phyloP scores from a whole-genome alignment of 495 filamentous ascomycete genomes.

The Tuber brumale region DNA sequence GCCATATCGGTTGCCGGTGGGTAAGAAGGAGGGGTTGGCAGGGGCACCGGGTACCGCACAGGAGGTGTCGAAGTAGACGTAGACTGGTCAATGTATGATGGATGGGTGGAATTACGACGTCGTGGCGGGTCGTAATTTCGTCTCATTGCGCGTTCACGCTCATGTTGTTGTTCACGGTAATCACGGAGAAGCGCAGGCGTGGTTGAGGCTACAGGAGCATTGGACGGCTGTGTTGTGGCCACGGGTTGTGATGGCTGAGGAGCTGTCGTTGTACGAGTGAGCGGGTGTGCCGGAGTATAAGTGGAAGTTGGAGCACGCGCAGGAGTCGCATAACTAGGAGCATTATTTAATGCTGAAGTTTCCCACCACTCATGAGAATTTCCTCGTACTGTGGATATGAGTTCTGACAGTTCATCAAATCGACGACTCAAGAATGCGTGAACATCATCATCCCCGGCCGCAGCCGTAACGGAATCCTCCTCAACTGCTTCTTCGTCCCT shows the following conservation, averaged over 20 bases:
- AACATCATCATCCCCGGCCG: slow-evolving; percentile 21
- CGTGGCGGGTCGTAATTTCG: slow-evolving; percentile 37
- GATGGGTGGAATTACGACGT: slow-evolving; percentile 39
- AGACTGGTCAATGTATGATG: slow-evolving; percentile 37
- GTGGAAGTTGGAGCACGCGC: slow-evolving; percentile 13
- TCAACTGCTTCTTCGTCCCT: slow-evolving; percentile 30
- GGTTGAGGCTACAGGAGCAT: slow-evolving; percentile 12
- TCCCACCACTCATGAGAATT: slow-evolving; percentile 36
- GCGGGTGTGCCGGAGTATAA: slow-evolving; percentile 15
- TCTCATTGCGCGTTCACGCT: slow-evolving; percentile 31
- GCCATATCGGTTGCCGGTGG: slow-evolving; percentile 14
- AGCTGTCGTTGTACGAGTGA: slow-evolving; percentile 16
- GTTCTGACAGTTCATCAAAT: slow-evolving; percentile 29
- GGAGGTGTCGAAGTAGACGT: slow-evolving; percentile 25
- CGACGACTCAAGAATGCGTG: slow-evolving; percentile 34
- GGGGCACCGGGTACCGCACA: slow-evolving; percentile 15
- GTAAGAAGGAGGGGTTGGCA: slow-evolving; percentile 5
- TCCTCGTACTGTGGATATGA: slow-evolving; percentile 33
- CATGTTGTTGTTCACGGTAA: slow-evolving; percentile 31
- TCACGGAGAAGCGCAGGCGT: slow-evolving; percentile 37
- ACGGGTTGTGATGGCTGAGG: slow-evolving; percentile 19
- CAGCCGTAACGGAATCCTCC: slow-evolving; percentile 31
- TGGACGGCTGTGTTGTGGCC: slow-evolving; percentile 3
- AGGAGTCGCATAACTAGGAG: slow-evolving; percentile 16
- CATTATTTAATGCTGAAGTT: slow-evolving; percentile 14